A percentile compares a stretch with the other conserved stretches of the same genome.
phyloP scores from a whole-genome alignment of 2,329 filamentous ascomycete genomes.

The Ceratocystis diversiconidia region DNA sequence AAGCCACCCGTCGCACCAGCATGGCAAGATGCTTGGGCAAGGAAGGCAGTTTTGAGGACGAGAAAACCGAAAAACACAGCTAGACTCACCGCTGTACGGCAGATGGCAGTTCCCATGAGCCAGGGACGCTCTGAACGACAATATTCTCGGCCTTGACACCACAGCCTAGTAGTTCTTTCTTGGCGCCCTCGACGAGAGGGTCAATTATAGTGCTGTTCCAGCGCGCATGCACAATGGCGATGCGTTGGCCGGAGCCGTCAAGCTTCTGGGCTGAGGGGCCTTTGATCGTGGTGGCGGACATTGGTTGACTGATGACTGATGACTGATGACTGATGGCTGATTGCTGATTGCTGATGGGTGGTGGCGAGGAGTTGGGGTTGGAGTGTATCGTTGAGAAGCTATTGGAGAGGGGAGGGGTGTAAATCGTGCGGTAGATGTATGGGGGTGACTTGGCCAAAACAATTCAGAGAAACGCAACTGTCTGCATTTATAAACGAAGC shows the following conservation, averaged over 20 bases:
- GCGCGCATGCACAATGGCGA: slow-evolving; percentile 89
- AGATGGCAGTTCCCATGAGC: slow-evolving; percentile 87
- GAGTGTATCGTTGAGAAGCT: too few relatives aligned
- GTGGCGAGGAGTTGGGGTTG: too few relatives aligned
- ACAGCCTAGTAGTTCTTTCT: slow-evolving; percentile 58
- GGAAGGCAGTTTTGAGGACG: neutral
- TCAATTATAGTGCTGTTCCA: slow-evolving; percentile 89
- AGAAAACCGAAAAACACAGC: neutral
- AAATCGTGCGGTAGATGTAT: neutral
- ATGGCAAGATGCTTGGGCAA: neutral
- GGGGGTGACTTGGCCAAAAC: neutral
- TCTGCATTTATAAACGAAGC: neutral
- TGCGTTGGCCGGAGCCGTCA: slow-evolving; percentile 61
- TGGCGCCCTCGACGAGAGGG: slow-evolving; percentile 66
- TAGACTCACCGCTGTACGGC: slow-evolving; percentile 62
- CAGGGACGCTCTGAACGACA: slow-evolving; percentile 75
- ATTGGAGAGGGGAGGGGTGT: too few relatives aligned
- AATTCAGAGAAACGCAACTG: neutral
- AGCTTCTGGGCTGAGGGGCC: slow-evolving; percentile 43
- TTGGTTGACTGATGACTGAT: neutral
- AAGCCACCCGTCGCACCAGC: neutral
- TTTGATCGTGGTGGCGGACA: slow-evolving; percentile 29
- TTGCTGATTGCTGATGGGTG: too few relatives aligned
- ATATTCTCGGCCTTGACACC: slow-evolving; percentile 85
- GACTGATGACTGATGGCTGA: too few relatives aligned